Conservation (phyloP, 2,329 filamentous ascomycete species). For the Colletotrichum destructivum region DNA sequence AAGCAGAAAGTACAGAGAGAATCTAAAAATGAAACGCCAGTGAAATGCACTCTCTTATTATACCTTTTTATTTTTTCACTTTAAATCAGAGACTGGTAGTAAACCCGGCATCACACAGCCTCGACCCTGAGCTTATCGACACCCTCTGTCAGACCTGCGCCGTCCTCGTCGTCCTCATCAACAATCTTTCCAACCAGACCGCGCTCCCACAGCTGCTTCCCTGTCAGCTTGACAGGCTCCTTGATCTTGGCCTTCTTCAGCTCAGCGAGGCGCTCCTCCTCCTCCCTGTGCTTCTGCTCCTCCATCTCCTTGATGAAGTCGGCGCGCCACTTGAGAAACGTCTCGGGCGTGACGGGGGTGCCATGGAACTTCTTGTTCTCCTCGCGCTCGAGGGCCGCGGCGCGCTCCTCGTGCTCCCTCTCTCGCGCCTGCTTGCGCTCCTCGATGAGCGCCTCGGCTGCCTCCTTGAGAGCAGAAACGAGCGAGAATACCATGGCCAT, state of each 20-base stretch:
- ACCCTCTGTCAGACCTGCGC: conserved; percentile 71
- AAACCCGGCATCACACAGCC: conserved; percentile 50
- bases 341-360: conserved; percentile 87
- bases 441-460: conserved; percentile 86
- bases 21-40: conserved; percentile 17
- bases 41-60: conserved; percentile 20
- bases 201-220: conserved; percentile 83
- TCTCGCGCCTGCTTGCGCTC: conserved; percentile 78
- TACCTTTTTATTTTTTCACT: neutral
- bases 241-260: conserved; percentile 84
- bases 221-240: conserved; percentile 80
- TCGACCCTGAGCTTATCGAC: conserved; percentile 82
- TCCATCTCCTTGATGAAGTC: conserved; percentile 86
- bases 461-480: conserved; percentile 88
- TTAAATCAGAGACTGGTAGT: neutral
- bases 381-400: conserved; percentile 80
- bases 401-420: conserved; percentile 69
- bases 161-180: conserved; percentile 76
- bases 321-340: conserved; percentile 86
- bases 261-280: conserved; percentile 86
- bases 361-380: conserved; percentile 98
- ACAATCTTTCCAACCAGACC: conserved; percentile 77
- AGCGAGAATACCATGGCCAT: conserved; percentile 99
- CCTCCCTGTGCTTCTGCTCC: conserved; percentile 76
- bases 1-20: conserved; percentile 2